These are phyloP conservation scores for Trichoderma harzianum DNA, from an alignment of 2,329 filamentous ascomycete genomes.

Conservation along the genomic window DNA sequence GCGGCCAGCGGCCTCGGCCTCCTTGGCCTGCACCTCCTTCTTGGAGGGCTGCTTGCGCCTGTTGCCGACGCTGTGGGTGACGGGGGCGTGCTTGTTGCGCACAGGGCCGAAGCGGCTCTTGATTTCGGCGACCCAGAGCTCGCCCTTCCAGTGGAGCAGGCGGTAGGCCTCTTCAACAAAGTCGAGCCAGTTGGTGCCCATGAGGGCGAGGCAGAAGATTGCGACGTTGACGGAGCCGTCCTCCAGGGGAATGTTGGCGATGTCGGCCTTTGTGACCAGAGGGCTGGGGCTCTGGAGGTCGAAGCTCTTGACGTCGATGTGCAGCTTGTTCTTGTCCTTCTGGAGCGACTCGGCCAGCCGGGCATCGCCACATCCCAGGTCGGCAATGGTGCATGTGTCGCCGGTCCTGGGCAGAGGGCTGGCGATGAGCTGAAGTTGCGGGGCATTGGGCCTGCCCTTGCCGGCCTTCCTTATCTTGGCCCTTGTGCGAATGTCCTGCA, in stretches of 20 bases:
- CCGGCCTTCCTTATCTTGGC: slow-evolving; percentile 48
- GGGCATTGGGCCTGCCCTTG: slow-evolving; percentile 30
- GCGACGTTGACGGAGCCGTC: slow-evolving; percentile 79
- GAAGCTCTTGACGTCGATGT: slow-evolving; percentile 75
- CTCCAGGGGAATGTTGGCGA: slow-evolving; percentile 73
- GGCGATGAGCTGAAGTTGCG: slow-evolving; percentile 27
- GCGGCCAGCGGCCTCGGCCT: slow-evolving; percentile 46
- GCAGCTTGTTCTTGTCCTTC: slow-evolving; percentile 60
- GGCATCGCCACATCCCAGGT: slow-evolving; percentile 91
- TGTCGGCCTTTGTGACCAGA: slow-evolving; percentile 84
- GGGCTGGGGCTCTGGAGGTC: slow-evolving; percentile 77
- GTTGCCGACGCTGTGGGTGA: slow-evolving; percentile 70
- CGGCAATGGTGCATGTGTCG: slow-evolving; percentile 74
- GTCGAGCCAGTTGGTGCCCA: slow-evolving; percentile 98
- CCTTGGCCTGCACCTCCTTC: slow-evolving; percentile 46
- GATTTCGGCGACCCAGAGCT: slow-evolving; percentile 96
- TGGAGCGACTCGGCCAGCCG: slow-evolving; percentile 69
- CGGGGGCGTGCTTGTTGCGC: slow-evolving; percentile 37
- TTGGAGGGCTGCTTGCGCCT: slow-evolving; percentile 39
- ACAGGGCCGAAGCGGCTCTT: slow-evolving; percentile 74
- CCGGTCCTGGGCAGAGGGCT: slow-evolving; percentile 67
- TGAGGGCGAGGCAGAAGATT: slow-evolving; percentile 93
- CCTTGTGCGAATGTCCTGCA: slow-evolving; percentile 66
- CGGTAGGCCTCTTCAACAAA: slow-evolving; percentile 96
- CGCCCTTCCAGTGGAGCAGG: slow-evolving; percentile 86